Conservation (phyloP, 768 basidiomycete species). For the Sutorius australiensis region DNA sequence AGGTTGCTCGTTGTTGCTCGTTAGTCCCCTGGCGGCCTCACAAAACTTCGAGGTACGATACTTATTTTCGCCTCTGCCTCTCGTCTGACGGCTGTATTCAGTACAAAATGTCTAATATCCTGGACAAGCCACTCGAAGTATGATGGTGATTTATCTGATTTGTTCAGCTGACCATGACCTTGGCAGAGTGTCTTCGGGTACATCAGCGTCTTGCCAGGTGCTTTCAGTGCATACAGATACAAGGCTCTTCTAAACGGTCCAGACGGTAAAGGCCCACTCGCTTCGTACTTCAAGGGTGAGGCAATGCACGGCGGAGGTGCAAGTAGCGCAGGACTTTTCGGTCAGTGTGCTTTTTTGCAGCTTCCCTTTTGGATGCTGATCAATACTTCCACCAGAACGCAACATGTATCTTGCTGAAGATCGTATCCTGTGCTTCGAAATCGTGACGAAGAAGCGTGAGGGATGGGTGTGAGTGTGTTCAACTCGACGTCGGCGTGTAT, state of each 20-base stretch:
- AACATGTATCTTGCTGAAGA: conserved; percentile 94
- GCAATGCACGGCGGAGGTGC: conserved; percentile 67
- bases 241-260: conserved; percentile 82
- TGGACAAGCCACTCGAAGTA: conserved; percentile 93
- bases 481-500: neutral
- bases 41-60: conserved; percentile 83
- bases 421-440: conserved; percentile 90
- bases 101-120: conserved; percentile 96
- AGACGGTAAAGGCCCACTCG: conserved; percentile 85
- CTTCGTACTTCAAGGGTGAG: conserved; percentile 93
- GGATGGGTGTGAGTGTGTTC: conserved; percentile 64
- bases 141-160: conserved; percentile 18
- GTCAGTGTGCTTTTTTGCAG: conserved; percentile 19
- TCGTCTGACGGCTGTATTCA: conserved; percentile 21
- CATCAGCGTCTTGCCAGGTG: conserved; percentile 86
- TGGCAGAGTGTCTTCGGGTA: conserved; percentile 75
- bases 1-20: conserved; percentile 66
- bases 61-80: neutral
- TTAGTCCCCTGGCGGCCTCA: conserved; percentile 80
- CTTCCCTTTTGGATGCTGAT: neutral
- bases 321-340: conserved; percentile 65
- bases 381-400: conserved; percentile 43
- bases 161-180: neutral
- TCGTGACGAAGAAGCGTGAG: conserved; percentile 84
- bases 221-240: conserved; percentile 91